Base-by-base conservation (phyloP, 1,284 basidiomycete genomes). In the Melampsora larici-populina region DNA sequence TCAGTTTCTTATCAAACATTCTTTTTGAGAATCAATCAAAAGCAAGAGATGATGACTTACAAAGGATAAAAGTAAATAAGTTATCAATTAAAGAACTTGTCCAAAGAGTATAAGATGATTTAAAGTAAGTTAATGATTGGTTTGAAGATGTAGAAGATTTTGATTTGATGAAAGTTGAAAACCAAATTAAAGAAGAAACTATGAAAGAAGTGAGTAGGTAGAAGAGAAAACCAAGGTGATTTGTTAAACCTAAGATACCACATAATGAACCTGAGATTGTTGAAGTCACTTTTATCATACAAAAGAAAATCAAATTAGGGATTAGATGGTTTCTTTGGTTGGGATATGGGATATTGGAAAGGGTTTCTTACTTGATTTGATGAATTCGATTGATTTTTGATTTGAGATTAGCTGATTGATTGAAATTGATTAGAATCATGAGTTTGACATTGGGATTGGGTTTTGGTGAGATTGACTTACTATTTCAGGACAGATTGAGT, bases 201-300 rank as follows among this genome's bases (percentile, higher is more conserved):
- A 31, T 2, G 13, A 31, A 31, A 2, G 36, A 64, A 33, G 36
- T 31, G 3, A 31, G 1, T 2, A 31, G 5, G 36, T 31, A 64
- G 33, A 31, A 31, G 3, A 64, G 18, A 64, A 64, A 64, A 64
- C 36, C 36, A 31, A 36, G 17, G 33, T 33, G 26, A 17, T 64
- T 64, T 64, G 21, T 64, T 31, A 64, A 33, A 64, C 29, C 63
- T 21, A 64, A 64, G 29, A 64, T 64, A 6, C 63, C 63, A 31
- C 6, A 6, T 64, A 64, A 33, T 31, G 29, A 18, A 33, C 63
- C 63, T 58, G 55, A n/a, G 7, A 58, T 58, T 11, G 55, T 24
- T 58, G 55, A 58, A 24, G 55, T 58, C 7, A 29, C 55, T 58
- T 2, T 58, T 58, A 11, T 49, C 11, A 21, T 11, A 21, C 11